phyloP scores from a whole-genome alignment of 257 asterid species.

The Penstemon barbatus region DNA sequence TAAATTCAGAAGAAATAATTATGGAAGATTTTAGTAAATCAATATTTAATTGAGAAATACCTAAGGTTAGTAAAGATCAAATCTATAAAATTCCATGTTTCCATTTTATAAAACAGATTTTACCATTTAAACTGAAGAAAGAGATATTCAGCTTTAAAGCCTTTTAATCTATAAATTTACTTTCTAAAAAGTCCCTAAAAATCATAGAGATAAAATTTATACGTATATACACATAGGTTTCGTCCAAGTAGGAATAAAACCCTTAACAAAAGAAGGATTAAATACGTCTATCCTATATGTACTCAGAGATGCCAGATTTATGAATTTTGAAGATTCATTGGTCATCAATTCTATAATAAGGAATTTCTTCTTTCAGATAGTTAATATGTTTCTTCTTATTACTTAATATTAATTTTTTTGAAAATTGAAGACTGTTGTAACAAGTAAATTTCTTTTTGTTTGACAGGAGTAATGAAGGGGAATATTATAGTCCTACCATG shows the following conservation, averaged over 20 bases:
- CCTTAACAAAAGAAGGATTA: slow-evolving; percentile 12
- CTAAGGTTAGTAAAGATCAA: neutral
- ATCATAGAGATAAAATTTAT: neutral
- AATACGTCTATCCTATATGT: neutral
- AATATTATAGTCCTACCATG: no score
- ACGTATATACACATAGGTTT: neutral
- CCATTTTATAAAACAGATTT: neutral
- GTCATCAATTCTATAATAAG: no score
- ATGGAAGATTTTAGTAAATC: neutral
- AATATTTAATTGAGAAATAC: neutral
- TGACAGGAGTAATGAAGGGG: no score
- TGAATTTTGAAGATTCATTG: slow-evolving; percentile 1
- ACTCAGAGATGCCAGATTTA: neutral
- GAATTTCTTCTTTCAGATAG: no score
- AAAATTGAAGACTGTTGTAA: no score
- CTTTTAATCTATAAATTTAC: neutral
- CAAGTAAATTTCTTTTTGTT: no score
- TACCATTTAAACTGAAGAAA: neutral
- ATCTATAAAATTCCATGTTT: neutral
- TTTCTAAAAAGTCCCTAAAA: neutral
- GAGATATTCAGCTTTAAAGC: neutral
- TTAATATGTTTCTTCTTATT: no score
- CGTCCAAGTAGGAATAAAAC: slow-evolving; percentile 17
- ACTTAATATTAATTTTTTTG: no score
- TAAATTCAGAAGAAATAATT: neutral